Percentiles rank a stretch among this genome's conserved stretches.
Conservation (phyloP, 768 basidiomycete genomes). For the Termitomyces sp. region DNA sequence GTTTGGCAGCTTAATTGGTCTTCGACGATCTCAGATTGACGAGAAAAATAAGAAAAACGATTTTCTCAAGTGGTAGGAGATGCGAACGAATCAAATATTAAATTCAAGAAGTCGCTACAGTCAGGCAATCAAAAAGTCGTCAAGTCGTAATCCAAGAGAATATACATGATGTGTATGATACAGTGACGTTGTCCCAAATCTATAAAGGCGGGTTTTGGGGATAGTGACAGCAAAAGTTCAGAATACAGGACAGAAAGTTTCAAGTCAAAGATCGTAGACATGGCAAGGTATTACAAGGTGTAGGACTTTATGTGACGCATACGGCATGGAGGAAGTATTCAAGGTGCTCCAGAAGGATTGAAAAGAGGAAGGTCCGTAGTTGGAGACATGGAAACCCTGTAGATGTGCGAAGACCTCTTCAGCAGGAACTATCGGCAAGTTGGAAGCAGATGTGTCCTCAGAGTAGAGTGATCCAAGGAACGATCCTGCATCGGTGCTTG, state of each 20-base stretch:
- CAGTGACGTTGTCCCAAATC: background rate
- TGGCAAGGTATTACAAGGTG: background rate
- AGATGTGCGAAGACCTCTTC: conserved; percentile 4
- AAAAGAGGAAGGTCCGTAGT: conserved; percentile 2
- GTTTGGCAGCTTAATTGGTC: too few relatives aligned
- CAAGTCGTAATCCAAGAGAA: background rate
- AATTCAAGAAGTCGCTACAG: background rate
- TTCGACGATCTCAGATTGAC: too few relatives aligned
- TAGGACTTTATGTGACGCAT: background rate
- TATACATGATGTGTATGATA: background rate
- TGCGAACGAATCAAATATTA: background rate
- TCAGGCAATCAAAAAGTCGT: background rate
- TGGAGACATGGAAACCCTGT: background rate
- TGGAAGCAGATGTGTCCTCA: conserved; percentile 2
- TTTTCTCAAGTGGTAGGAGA: background rate
- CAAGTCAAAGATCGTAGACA: background rate
- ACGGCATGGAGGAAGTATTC: background rate
- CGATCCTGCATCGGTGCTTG: background rate
- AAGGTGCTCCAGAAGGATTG: background rate
- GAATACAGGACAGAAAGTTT: background rate
- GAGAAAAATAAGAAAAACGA: too few relatives aligned
- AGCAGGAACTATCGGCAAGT: conserved; percentile 1
- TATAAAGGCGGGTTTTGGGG: background rate
- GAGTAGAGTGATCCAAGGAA: conserved; percentile 10
- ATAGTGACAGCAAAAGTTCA: background rate